Evolutionary conservation across 176 grass and related monocot genomes (phyloP).

Genomic region (Oryza australiensis): DNA sequence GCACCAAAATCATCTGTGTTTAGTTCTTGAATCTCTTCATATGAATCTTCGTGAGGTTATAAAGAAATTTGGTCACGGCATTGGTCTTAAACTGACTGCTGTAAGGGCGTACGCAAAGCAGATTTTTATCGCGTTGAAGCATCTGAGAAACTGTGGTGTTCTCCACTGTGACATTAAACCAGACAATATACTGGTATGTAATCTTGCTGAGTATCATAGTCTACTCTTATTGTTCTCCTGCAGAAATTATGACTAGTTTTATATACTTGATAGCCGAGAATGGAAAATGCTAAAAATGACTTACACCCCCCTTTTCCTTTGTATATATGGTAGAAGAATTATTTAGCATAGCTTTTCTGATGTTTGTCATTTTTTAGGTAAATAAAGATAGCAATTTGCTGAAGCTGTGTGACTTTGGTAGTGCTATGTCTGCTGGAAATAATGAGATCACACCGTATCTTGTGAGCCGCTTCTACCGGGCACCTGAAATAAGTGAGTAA

Average conservation of each 20-base stretch:
- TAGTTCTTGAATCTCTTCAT: constrained; percentile 99
- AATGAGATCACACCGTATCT: constrained; percentile 97
- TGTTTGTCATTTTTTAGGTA: constrained; percentile 56
- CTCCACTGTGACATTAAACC: constrained; percentile 99
- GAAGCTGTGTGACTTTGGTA: constrained; percentile 97
- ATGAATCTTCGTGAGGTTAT: constrained; percentile 99
- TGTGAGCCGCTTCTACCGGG: constrained; percentile 96
- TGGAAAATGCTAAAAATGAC: neutral
- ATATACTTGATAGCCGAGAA: neutral
- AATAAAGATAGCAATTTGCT: constrained; percentile 93
- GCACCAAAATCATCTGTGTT: constrained; percentile 99
- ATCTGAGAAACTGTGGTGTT: constrained; percentile 87
- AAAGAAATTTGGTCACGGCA: constrained; percentile 99
- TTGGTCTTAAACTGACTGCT: constrained; percentile 95
- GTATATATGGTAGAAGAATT: neutral
- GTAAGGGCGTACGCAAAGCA: constrained; percentile 97
- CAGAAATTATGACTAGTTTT: neutral
- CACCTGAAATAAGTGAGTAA: constrained; percentile 98
- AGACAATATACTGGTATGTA: constrained; percentile 94
- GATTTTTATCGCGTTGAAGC: constrained; percentile 96
- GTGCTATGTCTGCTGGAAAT: constrained; percentile 98
- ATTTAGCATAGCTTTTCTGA: neutral
- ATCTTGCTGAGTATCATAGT: constrained; percentile 1
- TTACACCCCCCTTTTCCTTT: neutral
- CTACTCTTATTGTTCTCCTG: constrained; percentile 1